Base-by-base conservation (phyloP, 2,329 filamentous ascomycete species). In the Dactylellina parvicollis region DNA sequence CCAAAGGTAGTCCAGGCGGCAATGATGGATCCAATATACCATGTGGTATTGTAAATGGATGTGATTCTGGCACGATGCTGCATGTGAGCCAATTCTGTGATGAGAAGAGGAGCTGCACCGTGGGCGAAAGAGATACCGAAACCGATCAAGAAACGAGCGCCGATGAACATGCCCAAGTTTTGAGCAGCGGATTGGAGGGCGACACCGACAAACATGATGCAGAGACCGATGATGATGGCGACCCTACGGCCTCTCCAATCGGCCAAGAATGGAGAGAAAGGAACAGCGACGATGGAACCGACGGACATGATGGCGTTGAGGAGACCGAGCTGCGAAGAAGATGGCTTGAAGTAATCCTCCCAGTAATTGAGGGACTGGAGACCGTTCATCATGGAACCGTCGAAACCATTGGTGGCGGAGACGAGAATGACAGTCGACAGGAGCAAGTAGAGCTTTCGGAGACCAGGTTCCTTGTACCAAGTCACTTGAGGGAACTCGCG, bases 281-380 rank as follows among this genome's bases (percentile, higher is more conserved):
- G 82, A n/a, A 85, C 79, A 32, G 83, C 83, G 10, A 81, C 79
- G 30, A 85, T 79, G 10, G 82, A 83, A 60, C 84, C 84, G 49
- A 85, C 80, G 42, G 82, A 82, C 82, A 84, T 83, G 75, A 84
- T 84, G 52, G 80, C 81, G 52, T 82, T 81, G 26, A 84, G 78
- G 24, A 84, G 79, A 73, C 83, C 83, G 44, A 83, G 80, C 32
- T 80, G 78, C 1, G 69, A 46, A 28, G 47, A 47, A 24, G 54
- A 60, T 16, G 69, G 69, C 10, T 66, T 44, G 69, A 81, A 78
- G 9, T 77, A 82, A 2, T 78, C 70, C 66, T 81, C 76, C 84
- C 84, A 85, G 44, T 81, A 78, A 0, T 75, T 61, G 62, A 86
- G 80, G 3, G 82, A 80, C 74, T 84, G 82, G 22, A 84, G 76